Evolutionary conservation across 1,139 yeast species (phyloP).

Genomic region (Zygoascus meyerae): DNA sequence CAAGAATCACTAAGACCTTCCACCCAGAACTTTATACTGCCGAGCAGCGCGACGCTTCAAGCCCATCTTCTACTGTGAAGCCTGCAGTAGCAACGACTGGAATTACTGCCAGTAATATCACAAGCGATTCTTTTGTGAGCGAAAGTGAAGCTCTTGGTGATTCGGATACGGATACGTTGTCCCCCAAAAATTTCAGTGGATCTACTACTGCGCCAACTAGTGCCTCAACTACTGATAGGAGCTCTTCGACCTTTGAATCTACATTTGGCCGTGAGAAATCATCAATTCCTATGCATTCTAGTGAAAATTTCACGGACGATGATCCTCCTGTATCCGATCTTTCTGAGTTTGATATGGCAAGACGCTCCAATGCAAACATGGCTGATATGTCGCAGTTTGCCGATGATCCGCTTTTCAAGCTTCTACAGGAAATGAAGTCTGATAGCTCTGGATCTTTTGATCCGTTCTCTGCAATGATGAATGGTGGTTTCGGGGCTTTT

Average conservation of each 20-base stretch:
- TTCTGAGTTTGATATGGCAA: neutral
- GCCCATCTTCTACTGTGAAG: neutral
- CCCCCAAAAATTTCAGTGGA: neutral
- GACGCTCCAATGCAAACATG: neutral
- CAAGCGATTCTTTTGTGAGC: neutral
- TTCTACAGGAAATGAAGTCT: conserved; percentile 21
- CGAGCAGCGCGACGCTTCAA: neutral
- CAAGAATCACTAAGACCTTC: conserved; percentile 33
- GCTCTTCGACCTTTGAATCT: no score
- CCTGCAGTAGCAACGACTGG: neutral
- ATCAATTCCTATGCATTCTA: neutral
- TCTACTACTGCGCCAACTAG: neutral
- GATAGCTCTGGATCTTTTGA: neutral
- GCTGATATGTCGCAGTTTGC: conserved; percentile 4
- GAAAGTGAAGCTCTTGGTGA: neutral
- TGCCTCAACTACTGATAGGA: neutral
- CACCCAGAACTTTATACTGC: conserved; percentile 6
- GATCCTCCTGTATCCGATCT: conserved; percentile 4
- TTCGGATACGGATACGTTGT: neutral
- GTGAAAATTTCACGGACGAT: neutral
- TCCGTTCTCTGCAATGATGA: conserved; percentile 10
- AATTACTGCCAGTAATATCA: no score
- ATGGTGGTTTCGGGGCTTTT: conserved; percentile 2
- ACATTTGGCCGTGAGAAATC: no score
- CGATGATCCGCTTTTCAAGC: conserved; percentile 24